phyloP scores from a whole-genome alignment of 139 green algal species.

The Chlorella sp. region DNA sequence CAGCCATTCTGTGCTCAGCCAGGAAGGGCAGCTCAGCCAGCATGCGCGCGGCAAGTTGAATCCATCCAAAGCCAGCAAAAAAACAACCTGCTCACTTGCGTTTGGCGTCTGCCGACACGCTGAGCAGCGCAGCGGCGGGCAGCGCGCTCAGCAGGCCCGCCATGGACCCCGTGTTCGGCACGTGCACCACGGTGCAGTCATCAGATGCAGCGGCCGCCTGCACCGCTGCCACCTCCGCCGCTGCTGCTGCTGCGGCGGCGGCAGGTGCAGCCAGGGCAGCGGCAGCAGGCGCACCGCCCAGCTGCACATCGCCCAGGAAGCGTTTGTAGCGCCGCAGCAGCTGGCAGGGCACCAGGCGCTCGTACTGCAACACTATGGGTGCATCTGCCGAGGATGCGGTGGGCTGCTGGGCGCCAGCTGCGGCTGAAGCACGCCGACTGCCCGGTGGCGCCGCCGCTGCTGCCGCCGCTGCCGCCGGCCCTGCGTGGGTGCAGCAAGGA shows the following conservation, averaged over 20 bases:
- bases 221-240: background rate
- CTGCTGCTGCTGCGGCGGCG: background rate
- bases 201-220: background rate
- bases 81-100: constrained; percentile 8
- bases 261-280: background rate
- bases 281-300: background rate
- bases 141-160: constrained; percentile 53
- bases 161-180: constrained; percentile 77
- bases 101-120: background rate
- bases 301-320: constrained; percentile 68
- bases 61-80: background rate
- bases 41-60: background rate
- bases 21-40: no score
- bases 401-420: background rate
- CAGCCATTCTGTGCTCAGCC: no score
- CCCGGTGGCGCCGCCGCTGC: background rate
- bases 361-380: constrained; percentile 21
- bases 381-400: background rate
- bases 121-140: background rate
- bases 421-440: background rate
- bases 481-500: no score
- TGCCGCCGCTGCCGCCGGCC: background rate
- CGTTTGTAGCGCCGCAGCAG: constrained; percentile 69
- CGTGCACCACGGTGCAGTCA: constrained; percentile 45
- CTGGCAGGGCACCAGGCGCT: constrained; percentile 3